These are phyloP conservation scores for Ustilago lituana DNA, from an alignment of 1,284 basidiomycete species.

Conservation along the genomic window DNA sequence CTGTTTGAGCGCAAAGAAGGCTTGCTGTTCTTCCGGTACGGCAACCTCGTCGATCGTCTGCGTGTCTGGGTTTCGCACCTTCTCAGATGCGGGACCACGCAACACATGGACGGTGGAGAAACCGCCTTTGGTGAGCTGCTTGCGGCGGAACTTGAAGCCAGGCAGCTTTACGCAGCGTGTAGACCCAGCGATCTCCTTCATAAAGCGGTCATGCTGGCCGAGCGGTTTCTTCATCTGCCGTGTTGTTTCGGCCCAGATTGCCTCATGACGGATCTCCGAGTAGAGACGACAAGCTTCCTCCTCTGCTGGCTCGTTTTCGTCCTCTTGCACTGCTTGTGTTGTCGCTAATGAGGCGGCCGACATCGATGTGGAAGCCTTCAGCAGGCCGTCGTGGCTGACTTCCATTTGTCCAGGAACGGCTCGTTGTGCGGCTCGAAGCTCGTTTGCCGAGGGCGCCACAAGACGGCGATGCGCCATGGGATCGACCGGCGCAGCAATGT, in stretches of 20 bases:
- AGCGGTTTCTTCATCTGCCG: constrained; percentile 39
- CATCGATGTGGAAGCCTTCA: constrained; percentile 1
- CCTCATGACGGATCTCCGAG: constrained; percentile 42
- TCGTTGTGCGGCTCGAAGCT: constrained; percentile 26
- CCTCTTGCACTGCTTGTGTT: constrained; percentile 3
- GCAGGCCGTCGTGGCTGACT: constrained; percentile 7
- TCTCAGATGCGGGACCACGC: constrained; percentile 54
- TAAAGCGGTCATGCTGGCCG: constrained; percentile 27
- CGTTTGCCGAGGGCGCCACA: constrained; percentile 24
- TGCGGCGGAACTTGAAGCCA: constrained; percentile 59
- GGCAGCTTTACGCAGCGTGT: constrained; percentile 52
- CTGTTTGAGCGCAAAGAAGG: constrained; percentile 65
- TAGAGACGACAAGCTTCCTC: constrained; percentile 30
- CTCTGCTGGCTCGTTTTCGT: constrained; percentile 28
- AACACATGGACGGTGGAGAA: constrained; percentile 65
- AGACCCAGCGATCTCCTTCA: constrained; percentile 34
- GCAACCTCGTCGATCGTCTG: constrained; percentile 43
- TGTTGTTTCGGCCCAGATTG: constrained; percentile 50
- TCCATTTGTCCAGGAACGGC: not conserved
- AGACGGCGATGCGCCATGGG: constrained; percentile 31
- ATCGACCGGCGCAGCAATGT: constrained; percentile 31
- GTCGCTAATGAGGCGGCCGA: constrained; percentile 9
- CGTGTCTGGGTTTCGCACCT: constrained; percentile 31
- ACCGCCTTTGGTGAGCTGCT: constrained; percentile 59
- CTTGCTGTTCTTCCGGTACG: constrained; percentile 59